Percentiles rank a stretch among this genome's conserved stretches.
Conservation (phyloP, 352 stramenopile genomes). For the Pythium aquatile region DNA sequence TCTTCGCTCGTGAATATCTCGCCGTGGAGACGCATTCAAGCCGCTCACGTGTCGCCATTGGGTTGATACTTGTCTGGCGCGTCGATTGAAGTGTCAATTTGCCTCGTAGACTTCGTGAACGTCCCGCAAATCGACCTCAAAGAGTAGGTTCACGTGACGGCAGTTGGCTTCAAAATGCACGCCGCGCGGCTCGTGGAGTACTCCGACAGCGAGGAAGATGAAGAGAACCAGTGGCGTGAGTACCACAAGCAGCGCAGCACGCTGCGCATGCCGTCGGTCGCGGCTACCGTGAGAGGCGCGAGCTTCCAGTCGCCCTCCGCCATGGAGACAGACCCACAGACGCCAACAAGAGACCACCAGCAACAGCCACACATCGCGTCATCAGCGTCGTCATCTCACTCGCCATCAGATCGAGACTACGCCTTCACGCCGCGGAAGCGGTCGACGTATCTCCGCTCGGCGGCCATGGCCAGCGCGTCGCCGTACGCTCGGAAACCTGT, state of each 20-base stretch:
- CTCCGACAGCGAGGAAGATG: constrained; percentile 48
- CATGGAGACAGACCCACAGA: background rate
- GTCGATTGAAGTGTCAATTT: background rate
- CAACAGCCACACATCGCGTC: background rate
- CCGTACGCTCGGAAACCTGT: constrained; percentile 12
- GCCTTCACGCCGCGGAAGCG: constrained; percentile 25
- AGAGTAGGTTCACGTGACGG: background rate
- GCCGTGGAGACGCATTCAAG: background rate
- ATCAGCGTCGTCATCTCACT: background rate
- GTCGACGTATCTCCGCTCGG: constrained; percentile 9
- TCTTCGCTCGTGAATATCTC: constrained; percentile 3
- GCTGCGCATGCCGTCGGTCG: constrained; percentile 15
- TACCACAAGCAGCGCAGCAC: constrained; percentile 31
- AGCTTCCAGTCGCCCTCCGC: background rate
- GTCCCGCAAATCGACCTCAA: background rate
- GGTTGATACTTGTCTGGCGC: background rate
- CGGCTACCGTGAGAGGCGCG: background rate
- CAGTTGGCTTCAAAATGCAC: constrained; percentile 9
- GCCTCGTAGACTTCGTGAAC: background rate
- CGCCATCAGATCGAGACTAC: constrained; percentile 17
- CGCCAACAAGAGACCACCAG: background rate
- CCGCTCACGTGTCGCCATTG: background rate
- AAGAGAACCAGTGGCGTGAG: constrained; percentile 35
- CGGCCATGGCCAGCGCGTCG: constrained; percentile 5
- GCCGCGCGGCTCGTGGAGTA: constrained; percentile 45